phyloP scores from a whole-genome alignment of 768 basidiomycete species.

The Mycena amicta region DNA sequence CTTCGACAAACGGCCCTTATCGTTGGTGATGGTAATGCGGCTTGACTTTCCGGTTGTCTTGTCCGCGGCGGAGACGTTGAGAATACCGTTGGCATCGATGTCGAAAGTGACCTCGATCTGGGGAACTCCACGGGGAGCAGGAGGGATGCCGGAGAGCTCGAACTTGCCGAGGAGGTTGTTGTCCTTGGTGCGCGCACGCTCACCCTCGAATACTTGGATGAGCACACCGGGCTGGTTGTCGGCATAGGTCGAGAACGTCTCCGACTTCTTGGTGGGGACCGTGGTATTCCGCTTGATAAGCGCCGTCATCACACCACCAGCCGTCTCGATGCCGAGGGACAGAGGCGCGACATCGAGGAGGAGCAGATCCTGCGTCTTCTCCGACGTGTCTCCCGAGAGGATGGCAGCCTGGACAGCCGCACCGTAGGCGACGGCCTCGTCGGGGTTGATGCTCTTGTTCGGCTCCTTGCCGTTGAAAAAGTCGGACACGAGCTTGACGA shows the following conservation, averaged over 20 bases:
- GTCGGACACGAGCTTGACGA: slow-evolving; percentile 96
- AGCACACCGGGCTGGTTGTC: slow-evolving; percentile 99
- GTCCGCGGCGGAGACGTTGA: slow-evolving; percentile 94
- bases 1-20: slow-evolving; percentile 95
- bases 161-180: slow-evolving; percentile 99
- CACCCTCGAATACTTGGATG: slow-evolving; percentile 98
- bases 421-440: slow-evolving; percentile 98
- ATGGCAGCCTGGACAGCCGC: slow-evolving; percentile 99
- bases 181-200: slow-evolving; percentile 97
- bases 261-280: slow-evolving; percentile 97
- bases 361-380: slow-evolving; percentile 95
- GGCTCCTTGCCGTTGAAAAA: slow-evolving; percentile 99
- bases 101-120: slow-evolving; percentile 98
- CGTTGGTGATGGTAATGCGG: slow-evolving; percentile 92
- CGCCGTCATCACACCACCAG: slow-evolving; percentile 98
- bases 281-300: slow-evolving; percentile 99
- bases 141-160: slow-evolving; percentile 94
- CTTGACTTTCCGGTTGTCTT: slow-evolving; percentile 97
- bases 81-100: slow-evolving; percentile 94
- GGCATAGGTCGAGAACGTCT: slow-evolving; percentile 97
- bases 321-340: slow-evolving; percentile 95
- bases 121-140: slow-evolving; percentile 96
- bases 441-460: slow-evolving; percentile 99
- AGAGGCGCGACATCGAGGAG: slow-evolving; percentile 92
- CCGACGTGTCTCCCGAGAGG: slow-evolving; percentile 95